Evolutionary conservation across 495 filamentous ascomycete genomes (phyloP).

Genomic region (Daldinia grandis): DNA sequence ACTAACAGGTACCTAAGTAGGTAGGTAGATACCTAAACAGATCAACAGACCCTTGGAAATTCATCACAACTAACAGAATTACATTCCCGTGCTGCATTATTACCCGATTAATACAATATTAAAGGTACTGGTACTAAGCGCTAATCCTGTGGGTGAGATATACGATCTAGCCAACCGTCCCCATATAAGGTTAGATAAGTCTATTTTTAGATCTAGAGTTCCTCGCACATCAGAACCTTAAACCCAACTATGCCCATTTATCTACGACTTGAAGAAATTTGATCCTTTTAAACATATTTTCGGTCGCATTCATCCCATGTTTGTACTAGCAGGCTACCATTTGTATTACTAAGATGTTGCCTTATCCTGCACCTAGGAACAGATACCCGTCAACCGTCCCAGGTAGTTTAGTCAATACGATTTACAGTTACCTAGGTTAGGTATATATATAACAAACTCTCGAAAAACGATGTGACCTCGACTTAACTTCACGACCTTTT

Average conservation of each 20-base stretch:
- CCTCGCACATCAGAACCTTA: constrained; percentile 26
- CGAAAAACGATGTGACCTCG: constrained; percentile 25
- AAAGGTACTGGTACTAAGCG: constrained; percentile 4
- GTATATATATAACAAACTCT: constrained; percentile 6
- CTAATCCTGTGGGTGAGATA: constrained; percentile 26
- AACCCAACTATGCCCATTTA: background rate
- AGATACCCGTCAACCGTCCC: background rate
- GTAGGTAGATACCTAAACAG: no score
- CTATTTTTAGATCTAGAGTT: constrained; percentile 34
- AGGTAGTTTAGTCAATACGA: background rate
- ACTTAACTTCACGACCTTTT: constrained; percentile 11
- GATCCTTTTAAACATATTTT: background rate
- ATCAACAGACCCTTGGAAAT: no score
- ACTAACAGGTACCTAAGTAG: no score
- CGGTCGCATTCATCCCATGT: background rate
- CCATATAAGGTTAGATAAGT: constrained; percentile 13
- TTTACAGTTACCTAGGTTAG: background rate
- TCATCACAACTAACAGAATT: background rate
- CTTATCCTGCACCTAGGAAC: background rate
- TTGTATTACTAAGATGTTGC: background rate
- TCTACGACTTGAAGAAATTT: constrained; percentile 7
- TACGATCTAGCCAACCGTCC: constrained; percentile 35
- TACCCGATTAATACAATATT: background rate
- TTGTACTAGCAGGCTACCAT: constrained; percentile 1
- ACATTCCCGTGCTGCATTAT: background rate